Evolutionary conservation across 495 filamentous ascomycete species (phyloP).

Genomic region (Aspergillus conjunctus): DNA sequence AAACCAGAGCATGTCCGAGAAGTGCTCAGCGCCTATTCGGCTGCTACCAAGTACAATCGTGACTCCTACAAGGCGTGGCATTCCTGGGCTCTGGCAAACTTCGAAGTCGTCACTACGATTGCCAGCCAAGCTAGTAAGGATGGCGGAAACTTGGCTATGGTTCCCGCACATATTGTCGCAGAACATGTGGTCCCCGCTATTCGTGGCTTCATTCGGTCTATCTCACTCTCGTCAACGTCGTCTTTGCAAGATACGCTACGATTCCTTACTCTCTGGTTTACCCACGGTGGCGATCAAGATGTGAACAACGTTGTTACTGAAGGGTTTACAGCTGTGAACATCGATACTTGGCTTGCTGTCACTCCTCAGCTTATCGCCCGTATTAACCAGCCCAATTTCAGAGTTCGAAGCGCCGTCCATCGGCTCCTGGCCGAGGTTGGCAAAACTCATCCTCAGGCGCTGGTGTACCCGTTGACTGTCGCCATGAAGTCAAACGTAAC

Average conservation of each 20-base stretch:
- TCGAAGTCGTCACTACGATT: conserved; percentile 89
- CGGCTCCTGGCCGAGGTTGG: conserved; percentile 89
- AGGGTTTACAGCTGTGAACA: conserved; percentile 84
- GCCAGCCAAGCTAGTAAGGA: conserved; percentile 63
- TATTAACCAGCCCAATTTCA: conserved; percentile 89
- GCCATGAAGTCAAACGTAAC: conserved; percentile 91
- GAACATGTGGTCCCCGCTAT: conserved; percentile 94
- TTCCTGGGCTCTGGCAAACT: conserved; percentile 98
- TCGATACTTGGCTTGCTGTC: conserved; percentile 98
- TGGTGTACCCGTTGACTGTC: conserved; percentile 99
- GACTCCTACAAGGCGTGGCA: conserved; percentile 99
- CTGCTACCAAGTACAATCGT: conserved; percentile 87
- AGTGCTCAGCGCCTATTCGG: conserved; percentile 81
- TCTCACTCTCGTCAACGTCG: conserved; percentile 84
- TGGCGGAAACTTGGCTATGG: conserved; percentile 40
- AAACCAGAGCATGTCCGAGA: conserved; percentile 64
- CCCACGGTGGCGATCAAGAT: conserved; percentile 83
- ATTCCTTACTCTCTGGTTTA: conserved; percentile 93
- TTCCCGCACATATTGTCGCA: conserved; percentile 66
- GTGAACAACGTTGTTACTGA: conserved; percentile 86
- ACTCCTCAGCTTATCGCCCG: conserved; percentile 96
- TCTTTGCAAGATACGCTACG: conserved; percentile 94
- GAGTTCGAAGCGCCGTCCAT: conserved; percentile 86
- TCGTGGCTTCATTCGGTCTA: conserved; percentile 92
- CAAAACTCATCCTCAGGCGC: conserved; percentile 89